Evolutionary conservation across 495 filamentous ascomycete genomes (phyloP).

Genomic region (Podospora anserina): DNA sequence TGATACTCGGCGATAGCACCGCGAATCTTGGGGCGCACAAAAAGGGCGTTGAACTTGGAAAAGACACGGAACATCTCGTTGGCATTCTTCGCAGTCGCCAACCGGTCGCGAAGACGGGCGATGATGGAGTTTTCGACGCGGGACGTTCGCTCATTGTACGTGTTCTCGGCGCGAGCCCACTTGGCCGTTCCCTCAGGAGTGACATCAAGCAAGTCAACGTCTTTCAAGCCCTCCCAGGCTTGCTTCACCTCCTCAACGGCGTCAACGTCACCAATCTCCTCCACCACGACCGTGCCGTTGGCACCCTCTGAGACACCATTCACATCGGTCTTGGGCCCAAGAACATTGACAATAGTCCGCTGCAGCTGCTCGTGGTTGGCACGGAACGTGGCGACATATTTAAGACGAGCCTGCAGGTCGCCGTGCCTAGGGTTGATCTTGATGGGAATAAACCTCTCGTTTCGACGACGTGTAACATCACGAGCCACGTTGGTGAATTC

Average conservation of each 20-base stretch:
- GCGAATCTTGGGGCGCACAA: constrained; percentile 95
- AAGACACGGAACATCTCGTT: constrained; percentile 99
- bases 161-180: constrained; percentile 89
- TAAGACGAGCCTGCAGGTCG: constrained; percentile 81
- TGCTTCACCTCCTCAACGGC: constrained; percentile 95
- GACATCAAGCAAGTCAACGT: constrained; percentile 93
- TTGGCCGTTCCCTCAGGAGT: constrained; percentile 79
- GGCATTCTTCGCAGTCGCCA: constrained; percentile 91
- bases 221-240: constrained; percentile 86
- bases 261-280: constrained; percentile 96
- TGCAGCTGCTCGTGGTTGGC: constrained; percentile 97
- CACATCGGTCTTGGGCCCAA: constrained; percentile 66
- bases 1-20: constrained; percentile 98
- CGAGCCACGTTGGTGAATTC: constrained; percentile 97
- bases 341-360: constrained; percentile 88
- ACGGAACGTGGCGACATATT: constrained; percentile 90
- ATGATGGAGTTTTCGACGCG: constrained; percentile 99
- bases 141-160: constrained; percentile 94
- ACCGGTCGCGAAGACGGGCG: constrained; percentile 82
- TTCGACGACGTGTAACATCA: constrained; percentile 83
- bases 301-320: constrained; percentile 49
- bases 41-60: constrained; percentile 98
- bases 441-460: constrained; percentile 97
- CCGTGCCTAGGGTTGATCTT: constrained; percentile 83
- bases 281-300: constrained; percentile 64